These are phyloP conservation scores for Monosporozyma siamensis DNA, from an alignment of 805 yeast genomes.

Conservation along the genomic window DNA sequence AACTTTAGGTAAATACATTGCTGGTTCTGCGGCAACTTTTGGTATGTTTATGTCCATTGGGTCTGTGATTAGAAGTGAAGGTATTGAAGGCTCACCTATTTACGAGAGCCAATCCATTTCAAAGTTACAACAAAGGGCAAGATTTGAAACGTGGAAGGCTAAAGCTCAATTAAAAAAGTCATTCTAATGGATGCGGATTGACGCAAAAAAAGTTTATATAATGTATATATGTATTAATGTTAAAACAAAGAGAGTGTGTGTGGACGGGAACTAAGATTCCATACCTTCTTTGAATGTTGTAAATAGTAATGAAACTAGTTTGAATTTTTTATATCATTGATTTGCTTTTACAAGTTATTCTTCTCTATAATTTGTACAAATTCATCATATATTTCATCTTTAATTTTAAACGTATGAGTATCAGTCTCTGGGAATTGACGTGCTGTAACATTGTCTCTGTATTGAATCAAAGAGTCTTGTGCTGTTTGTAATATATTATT, in stretches of 20 bases:
- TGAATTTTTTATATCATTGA: too few relatives aligned
- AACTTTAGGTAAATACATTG: slow-evolving; percentile 91
- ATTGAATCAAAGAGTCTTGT: slow-evolving; percentile 42
- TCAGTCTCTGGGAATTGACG: slow-evolving; percentile 51
- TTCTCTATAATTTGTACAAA: slow-evolving; percentile 20
- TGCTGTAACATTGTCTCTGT: slow-evolving; percentile 49
- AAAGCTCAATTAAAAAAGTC: background rate
- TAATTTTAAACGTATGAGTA: slow-evolving; percentile 59
- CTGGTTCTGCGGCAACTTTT: slow-evolving; percentile 93
- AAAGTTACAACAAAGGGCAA: slow-evolving; percentile 25
- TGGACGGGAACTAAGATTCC: too few relatives aligned
- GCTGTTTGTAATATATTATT: slow-evolving; percentile 42
- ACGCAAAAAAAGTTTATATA: too few relatives aligned
- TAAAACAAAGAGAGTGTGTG: too few relatives aligned
- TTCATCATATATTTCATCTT: slow-evolving; percentile 46
- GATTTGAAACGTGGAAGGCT: slow-evolving; percentile 25
- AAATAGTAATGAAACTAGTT: too few relatives aligned
- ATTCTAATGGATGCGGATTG: background rate
- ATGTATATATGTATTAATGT: too few relatives aligned
- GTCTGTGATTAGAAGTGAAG: slow-evolving; percentile 76
- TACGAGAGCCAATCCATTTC: slow-evolving; percentile 3
- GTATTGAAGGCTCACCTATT: slow-evolving; percentile 3
- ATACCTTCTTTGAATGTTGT: too few relatives aligned
- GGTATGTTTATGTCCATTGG: slow-evolving; percentile 96
- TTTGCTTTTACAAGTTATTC: background rate